Evolutionary conservation across 2,329 filamentous ascomycete genomes (phyloP).

Genomic region (Bipolaris oryzae): DNA sequence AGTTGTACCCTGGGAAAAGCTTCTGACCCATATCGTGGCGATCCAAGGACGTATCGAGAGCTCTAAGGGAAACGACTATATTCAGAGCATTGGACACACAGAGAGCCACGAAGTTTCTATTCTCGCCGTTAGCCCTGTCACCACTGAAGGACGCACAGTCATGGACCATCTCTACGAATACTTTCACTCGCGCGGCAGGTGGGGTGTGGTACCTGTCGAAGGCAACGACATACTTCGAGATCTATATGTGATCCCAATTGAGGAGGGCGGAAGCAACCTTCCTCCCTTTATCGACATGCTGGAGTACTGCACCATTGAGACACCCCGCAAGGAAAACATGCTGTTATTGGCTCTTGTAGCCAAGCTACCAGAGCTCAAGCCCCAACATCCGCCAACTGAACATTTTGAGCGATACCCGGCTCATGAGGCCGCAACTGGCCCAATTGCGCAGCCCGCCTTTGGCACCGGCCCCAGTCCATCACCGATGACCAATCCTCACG

Average conservation of each 20-base stretch:
- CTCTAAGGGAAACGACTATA: constrained; percentile 84
- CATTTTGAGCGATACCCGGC: constrained; percentile 33
- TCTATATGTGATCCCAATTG: constrained; percentile 87
- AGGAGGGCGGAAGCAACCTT: constrained; percentile 69
- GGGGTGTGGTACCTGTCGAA: constrained; percentile 71
- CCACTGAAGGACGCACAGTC: constrained; percentile 61
- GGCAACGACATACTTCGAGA: constrained; percentile 83
- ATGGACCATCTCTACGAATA: constrained; percentile 86
- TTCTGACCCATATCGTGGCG: constrained; percentile 73
- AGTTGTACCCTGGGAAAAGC: constrained; percentile 72
- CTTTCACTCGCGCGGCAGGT: constrained; percentile 80
- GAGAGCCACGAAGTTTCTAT: constrained; percentile 83
- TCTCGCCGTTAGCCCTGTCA: constrained; percentile 69
- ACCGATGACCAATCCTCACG: constrained; percentile 40
- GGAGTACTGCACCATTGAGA: constrained; percentile 80
- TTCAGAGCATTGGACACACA: constrained; percentile 84
- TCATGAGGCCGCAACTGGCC: constrained; percentile 19
- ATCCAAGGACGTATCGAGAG: constrained; percentile 83
- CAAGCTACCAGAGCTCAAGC: constrained; percentile 43
- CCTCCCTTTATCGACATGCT: constrained; percentile 89
- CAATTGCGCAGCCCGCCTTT: constrained; percentile 26
- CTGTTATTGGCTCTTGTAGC: constrained; percentile 87
- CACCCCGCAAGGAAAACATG: constrained; percentile 73
- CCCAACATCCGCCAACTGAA: constrained; percentile 36
- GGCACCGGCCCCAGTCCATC: constrained; percentile 36